Base-by-base conservation (phyloP, 768 basidiomycete species). In the Cytidiella melzeri region DNA sequence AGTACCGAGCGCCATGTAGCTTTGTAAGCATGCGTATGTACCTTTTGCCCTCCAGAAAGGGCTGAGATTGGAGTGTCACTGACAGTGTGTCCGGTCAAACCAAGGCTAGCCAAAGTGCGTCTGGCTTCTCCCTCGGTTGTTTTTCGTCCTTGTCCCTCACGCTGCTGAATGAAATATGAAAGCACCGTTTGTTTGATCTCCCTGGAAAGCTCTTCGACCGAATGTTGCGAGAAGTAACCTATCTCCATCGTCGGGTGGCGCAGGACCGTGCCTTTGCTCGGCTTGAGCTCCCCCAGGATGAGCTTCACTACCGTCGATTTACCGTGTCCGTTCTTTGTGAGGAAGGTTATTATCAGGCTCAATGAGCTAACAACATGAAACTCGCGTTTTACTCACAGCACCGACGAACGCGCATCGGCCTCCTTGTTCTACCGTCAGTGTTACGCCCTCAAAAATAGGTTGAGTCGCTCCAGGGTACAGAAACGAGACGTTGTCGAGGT, bases 191-290 rank as follows among this genome's bases (percentile, higher is more conserved):
- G 19, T 15, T 41, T 47, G 3, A n/a, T 13, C 13, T 36, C 51
- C 12, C 57, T 56, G 10, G 71, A 44, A 53, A 59, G 48, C 23
- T 55, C 55, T 40, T 59, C 58, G 41, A 59, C 58, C 18, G 56
- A 48, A 42, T 59, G 55, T 37, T 59, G 58, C 9, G 58, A 57
- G 46, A 59, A 59, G 39, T 55, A 55, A 1, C 55, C 58, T 9
- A 59, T 51, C 49, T 55, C 57, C 9, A 56, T 53, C 4, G 52
- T 39, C 1, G 54, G 51, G 27, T 57, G 58, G 1, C 55, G 55
- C 4, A 38, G 27, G 40, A 59, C 49, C 6, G 45, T 44, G 11
- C 58, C 58, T 23, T 56, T 59, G 7, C 51, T 27, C 9, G 58
- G 55, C 0, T 37, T 20, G 10, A 59, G 39, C 47, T 59, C 58